phyloP scores from a whole-genome alignment of 2,329 filamentous ascomycete species.

The Fusarium setosum region DNA sequence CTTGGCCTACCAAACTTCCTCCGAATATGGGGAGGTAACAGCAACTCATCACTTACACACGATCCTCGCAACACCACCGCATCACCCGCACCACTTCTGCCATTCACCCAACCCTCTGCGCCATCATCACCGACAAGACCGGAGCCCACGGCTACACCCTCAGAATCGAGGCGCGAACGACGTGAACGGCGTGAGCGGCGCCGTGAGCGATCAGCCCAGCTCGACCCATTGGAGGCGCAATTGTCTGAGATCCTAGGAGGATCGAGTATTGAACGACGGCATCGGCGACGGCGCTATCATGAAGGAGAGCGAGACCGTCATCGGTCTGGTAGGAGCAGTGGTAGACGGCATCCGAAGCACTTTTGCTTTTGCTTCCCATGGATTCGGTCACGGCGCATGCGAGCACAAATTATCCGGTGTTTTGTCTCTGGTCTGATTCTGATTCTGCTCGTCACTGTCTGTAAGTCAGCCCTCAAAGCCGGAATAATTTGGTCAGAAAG shows the following conservation, averaged over 20 bases:
- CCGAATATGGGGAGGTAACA: constrained; percentile 20
- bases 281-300: constrained; percentile 7
- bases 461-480: constrained; percentile 64
- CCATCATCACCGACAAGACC: constrained; percentile 17
- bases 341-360: constrained; percentile 46
- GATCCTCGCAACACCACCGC: constrained; percentile 22
- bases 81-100: constrained; percentile 30
- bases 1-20: constrained; percentile 23
- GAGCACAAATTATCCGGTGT: constrained; percentile 68
- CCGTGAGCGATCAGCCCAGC: constrained; percentile 1
- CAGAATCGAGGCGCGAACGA: constrained; percentile 12
- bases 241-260: constrained; percentile 31
- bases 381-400: constrained; percentile 64
- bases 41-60: constrained; percentile 11
- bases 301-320: constrained; percentile 16
- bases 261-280: neutral
- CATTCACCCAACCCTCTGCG: constrained; percentile 9
- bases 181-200: constrained; percentile 13
- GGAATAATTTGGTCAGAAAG: neutral
- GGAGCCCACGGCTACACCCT: constrained; percentile 20
- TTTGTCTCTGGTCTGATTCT: constrained; percentile 75
- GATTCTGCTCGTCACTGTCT: constrained; percentile 68
- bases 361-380: constrained; percentile 68
- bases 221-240: constrained; percentile 29
- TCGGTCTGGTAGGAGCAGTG: constrained; percentile 18